Evolutionary conservation across 176 grass and related monocot genomes (phyloP), one percentile per base, ranked within the genome.

Genomic region (Elaeis guineensis): DNA sequence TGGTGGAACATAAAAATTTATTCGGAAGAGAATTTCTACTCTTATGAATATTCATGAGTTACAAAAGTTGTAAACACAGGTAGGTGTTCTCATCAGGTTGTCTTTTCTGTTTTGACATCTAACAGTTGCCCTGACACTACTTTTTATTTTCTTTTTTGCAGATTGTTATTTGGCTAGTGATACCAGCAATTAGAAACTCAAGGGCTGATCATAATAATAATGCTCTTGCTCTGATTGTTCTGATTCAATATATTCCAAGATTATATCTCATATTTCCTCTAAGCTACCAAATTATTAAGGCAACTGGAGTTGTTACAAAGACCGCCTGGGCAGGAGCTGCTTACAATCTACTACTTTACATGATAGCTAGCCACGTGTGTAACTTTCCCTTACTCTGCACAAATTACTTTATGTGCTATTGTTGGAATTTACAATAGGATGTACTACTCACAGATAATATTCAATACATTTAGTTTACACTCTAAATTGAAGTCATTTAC

Each of bases 351-450:
- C 52, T 91, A 23, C 93, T 98, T 50, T 98, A 98, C 61, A 75
- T 98, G 81, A 98, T 98, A 72, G 93, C 93, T 19, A 98, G 93
- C 72, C 93, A 98, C 85, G 93, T 92, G 89, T 17, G 78, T 19
- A 73, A 73, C 54, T 21, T 23, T 0, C 48, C 35, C 35, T 44
- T 44, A 2, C 35, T 44, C 14, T 44, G 35, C 35, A 44, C 14
- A 44, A 44, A 80, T 55, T 2, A 39, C 29, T 52, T 73, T 19
- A 51, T 53, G 18, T 60, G 49, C 25, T 68, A 50, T 44, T 44
- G 35, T 44, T 44, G 35, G 11, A 44, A 44, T 12, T 44, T 44
- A 44, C 11, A 44, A 12, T 14, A 44, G 35, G 35, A 44, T 44
- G 35, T 44, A 44, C 35, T 14, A 14, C 35, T 44, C 1, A 35